Evolutionary conservation across 371 early-diverging fungal genomes (phyloP).

Genomic region (Chytridiales sp.): DNA sequence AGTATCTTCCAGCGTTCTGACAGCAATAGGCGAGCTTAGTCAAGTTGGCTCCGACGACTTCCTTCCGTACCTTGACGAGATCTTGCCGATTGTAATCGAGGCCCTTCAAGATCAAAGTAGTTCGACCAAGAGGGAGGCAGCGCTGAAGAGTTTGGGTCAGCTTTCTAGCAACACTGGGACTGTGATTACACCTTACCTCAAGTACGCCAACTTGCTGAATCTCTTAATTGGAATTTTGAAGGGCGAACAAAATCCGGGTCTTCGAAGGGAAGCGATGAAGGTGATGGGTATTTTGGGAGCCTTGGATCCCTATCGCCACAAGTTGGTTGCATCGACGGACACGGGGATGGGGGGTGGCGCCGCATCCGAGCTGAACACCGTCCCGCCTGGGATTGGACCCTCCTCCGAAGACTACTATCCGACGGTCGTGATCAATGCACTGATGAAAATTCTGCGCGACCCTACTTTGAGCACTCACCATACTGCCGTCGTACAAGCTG

Average conservation of each 20-base stretch:
- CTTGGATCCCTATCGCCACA: conserved; percentile 91
- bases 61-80: conserved; percentile 72
- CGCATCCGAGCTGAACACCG: conserved; percentile 9
- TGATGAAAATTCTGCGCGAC: conserved; percentile 88
- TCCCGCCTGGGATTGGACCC: conserved; percentile 42
- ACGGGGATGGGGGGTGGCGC: conserved; percentile 13
- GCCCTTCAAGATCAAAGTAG: conserved; percentile 90
- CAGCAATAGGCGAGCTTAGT: conserved; percentile 86
- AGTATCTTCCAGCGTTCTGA: conserved; percentile 80
- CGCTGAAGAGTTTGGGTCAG: conserved; percentile 82
- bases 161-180: conserved; percentile 83
- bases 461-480: conserved; percentile 80
- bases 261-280: conserved; percentile 84
- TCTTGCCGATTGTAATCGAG: conserved; percentile 87
- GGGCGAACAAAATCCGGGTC: conserved; percentile 68
- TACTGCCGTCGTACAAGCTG: conserved; percentile 85
- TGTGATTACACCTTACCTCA: conserved; percentile 88
- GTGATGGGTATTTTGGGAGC: conserved; percentile 94
- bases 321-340: conserved; percentile 35
- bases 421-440: conserved; percentile 83
- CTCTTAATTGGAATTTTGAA: conserved; percentile 81
- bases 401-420: conserved; percentile 70
- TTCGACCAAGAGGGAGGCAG: conserved; percentile 81
- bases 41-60: conserved; percentile 85
- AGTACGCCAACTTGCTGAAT: conserved; percentile 82